Evolutionary conservation across 2,329 filamentous ascomycete species (phyloP).

Genomic region (Botrytis aclada): DNA sequence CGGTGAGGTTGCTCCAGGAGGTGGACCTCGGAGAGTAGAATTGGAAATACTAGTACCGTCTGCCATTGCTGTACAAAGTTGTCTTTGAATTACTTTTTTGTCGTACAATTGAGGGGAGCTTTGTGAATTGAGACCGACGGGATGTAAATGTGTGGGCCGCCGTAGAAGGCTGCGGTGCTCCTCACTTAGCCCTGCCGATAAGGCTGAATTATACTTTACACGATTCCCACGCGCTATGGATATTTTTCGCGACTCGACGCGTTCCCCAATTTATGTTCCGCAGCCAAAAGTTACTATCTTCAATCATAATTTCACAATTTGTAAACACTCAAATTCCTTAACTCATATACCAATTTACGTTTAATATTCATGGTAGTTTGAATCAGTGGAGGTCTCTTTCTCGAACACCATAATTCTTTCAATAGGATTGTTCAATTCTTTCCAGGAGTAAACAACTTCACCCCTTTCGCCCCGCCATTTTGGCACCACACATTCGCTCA

Average conservation of each 20-base stretch:
- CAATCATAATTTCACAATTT: constrained; percentile 17
- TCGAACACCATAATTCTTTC: constrained; percentile 31
- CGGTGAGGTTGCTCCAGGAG: constrained; percentile 39
- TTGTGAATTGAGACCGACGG: constrained; percentile 3
- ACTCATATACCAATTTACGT: background rate
- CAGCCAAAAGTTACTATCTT: constrained; percentile 1
- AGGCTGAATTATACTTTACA: constrained; percentile 17
- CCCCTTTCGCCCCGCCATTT: background rate
- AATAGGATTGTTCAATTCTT: constrained; percentile 29
- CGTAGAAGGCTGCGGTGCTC: constrained; percentile 4
- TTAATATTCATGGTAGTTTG: background rate
- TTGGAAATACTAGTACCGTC: constrained; percentile 38
- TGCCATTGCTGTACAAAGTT: constrained; percentile 33
- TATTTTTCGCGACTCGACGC: constrained; percentile 18
- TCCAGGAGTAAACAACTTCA: constrained; percentile 10
- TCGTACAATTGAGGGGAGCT: constrained; percentile 10
- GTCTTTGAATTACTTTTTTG: background rate
- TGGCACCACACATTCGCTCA: constrained; percentile 16
- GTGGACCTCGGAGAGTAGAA: constrained; percentile 34
- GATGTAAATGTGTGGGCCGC: background rate
- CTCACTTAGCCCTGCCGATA: background rate
- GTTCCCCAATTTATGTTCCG: constrained; percentile 1
- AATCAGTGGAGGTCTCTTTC: background rate
- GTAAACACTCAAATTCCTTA: background rate
- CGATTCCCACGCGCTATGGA: background rate